Conservation (phyloP, 31 red algal genomes). For the Odonthalia washingtoniensis region DNA sequence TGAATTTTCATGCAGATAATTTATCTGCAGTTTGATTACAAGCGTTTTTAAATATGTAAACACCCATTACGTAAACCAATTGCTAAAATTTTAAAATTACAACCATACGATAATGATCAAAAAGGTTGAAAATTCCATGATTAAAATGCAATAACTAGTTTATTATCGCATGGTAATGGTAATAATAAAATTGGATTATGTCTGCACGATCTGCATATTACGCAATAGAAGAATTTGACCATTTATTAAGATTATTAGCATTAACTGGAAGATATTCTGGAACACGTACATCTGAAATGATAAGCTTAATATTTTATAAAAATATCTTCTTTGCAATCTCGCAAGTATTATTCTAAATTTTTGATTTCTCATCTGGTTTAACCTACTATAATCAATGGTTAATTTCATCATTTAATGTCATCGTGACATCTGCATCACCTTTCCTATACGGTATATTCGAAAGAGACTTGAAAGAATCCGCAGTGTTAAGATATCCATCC, state of each 20-base stretch:
- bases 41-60: no score
- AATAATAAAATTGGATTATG: no score
- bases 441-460: slow-evolving; percentile 91
- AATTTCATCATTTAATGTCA: slow-evolving; percentile 82
- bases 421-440: slow-evolving; percentile 83
- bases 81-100: no score
- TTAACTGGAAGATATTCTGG: slow-evolving; percentile 84
- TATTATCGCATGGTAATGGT: no score
- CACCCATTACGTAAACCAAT: no score
- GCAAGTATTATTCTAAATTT: slow-evolving; percentile 85
- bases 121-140: no score
- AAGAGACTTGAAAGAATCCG: slow-evolving; percentile 74
- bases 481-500: slow-evolving; percentile 68
- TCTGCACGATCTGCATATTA: slow-evolving; percentile 86
- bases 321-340: slow-evolving; percentile 88
- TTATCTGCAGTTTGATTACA: no score
- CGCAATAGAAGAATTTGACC: slow-evolving; percentile 82
- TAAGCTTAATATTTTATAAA: slow-evolving; percentile 93
- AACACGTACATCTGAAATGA: slow-evolving; percentile 83
- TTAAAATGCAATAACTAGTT: no score
- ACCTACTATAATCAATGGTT: slow-evolving; percentile 91
- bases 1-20: no score
- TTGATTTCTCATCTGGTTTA: slow-evolving; percentile 67
- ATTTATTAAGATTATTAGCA: slow-evolving; percentile 72
- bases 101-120: no score